Base-by-base conservation (phyloP, 202 grass and related monocot genomes). In the Setaria italica region DNA sequence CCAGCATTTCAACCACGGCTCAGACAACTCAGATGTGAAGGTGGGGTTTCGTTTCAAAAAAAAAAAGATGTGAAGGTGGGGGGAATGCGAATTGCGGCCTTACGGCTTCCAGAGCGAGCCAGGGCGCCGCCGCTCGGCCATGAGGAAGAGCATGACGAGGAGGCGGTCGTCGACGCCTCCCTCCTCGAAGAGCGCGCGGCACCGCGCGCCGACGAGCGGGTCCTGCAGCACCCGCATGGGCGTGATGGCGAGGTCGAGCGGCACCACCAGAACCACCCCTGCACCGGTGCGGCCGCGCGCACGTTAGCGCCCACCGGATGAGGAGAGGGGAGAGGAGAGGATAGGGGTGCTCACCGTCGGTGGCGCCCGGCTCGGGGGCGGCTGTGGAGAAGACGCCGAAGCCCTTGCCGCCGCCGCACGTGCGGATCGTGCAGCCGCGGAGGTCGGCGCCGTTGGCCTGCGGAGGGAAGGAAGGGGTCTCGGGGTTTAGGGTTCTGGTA, bases 191-290 rank as follows among this genome's bases (percentile, higher is more conserved):
- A 96, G 71, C 63, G 86, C 87, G 53, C 92, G 89, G 85, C 90
- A 99, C 33, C 72, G 90, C 67, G 85, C 82, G 0, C 97, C 97
- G 14, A 96, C 63, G 14, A 91, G 86, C 3, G 86, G 88, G 82
- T 99, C 97, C 82, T 99, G 97, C 67, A 99, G 90, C 67, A 99
- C 92, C 80, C 93, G 89, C 90, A 99, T 96, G 30, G 93, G 92
- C 15, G 97, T 96, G 58, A 99, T 85, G 81, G 92, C 90, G 19
- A 99, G 87, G 79, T 99, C 92, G 30, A 99, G 93, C 35, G 96
- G 96, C 85, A 96, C 92, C 54, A 90, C 96, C 96, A 99, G 90
- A 25, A 91, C 84, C 85, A 92, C 86, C 62, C 87, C 93, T 91
- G 76, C 87, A 80, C 21, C 53, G 7, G 48, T 60, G 54, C 50